A percentile compares a stretch with the other conserved stretches of the same genome.
Evolutionary conservation across 352 stramenopile genomes (phyloP).

Genomic region (Phytophthora crassamura): DNA sequence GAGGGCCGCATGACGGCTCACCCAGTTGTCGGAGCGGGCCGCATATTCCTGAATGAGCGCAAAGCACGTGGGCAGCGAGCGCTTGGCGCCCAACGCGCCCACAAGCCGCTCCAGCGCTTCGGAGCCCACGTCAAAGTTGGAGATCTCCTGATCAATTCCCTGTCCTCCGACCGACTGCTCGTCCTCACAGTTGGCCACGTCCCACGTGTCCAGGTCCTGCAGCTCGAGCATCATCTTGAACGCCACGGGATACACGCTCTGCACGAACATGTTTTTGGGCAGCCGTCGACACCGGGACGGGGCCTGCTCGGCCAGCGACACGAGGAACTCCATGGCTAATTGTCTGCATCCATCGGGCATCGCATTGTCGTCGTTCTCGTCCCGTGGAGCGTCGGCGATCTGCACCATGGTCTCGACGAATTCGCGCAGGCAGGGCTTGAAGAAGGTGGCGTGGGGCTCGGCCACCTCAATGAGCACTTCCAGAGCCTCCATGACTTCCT

Average conservation of each 20-base stretch:
- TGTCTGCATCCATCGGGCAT: slow-evolving; percentile 78
- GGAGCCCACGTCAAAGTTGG: slow-evolving; percentile 88
- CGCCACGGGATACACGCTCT: slow-evolving; percentile 71
- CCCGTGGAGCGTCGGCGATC: slow-evolving; percentile 52
- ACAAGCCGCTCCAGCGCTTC: slow-evolving; percentile 82
- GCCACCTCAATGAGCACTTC: slow-evolving; percentile 86
- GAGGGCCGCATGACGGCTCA: slow-evolving; percentile 78
- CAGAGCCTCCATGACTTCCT: slow-evolving; percentile 80
- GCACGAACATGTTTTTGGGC: slow-evolving; percentile 80
- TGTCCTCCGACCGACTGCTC: slow-evolving; percentile 51
- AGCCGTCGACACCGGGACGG: slow-evolving; percentile 67
- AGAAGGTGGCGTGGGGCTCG: slow-evolving; percentile 74
- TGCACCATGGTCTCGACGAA: slow-evolving; percentile 78
- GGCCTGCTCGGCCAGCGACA: slow-evolving; percentile 79
- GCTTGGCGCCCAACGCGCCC: slow-evolving; percentile 65
- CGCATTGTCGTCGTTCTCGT: slow-evolving; percentile 34
- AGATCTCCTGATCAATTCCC: slow-evolving; percentile 73
- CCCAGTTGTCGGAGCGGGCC: slow-evolving; percentile 64
- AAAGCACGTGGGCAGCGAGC: slow-evolving; percentile 81
- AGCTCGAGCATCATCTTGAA: slow-evolving; percentile 90
- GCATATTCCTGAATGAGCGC: slow-evolving; percentile 80
- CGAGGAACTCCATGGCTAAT: slow-evolving; percentile 86
- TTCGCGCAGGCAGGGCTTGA: slow-evolving; percentile 66
- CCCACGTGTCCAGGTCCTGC: slow-evolving; percentile 77
- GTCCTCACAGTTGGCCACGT: slow-evolving; percentile 70